Evolutionary conservation across 345 rosid species (phyloP), one percentile per base, ranked within the genome.

Genomic region (Syzygium oleosum): DNA sequence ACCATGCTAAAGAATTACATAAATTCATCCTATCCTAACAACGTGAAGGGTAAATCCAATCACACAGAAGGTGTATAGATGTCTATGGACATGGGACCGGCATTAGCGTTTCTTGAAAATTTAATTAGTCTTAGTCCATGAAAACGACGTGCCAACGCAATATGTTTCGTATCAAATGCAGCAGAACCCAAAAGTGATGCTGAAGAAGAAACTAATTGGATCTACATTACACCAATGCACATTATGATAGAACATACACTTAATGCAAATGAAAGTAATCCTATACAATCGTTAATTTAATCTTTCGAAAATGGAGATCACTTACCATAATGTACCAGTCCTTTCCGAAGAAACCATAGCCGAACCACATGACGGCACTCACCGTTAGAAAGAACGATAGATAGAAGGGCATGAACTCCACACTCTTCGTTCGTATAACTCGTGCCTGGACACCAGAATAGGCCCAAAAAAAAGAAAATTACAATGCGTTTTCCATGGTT

Each of bases 391-490:
- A 95, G 89, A 96, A 91, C 10, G 99, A 98, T 27, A 98, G 88
- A 87, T 89, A 90, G 87, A 98, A 93, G 5, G 99, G 99, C 99
- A 98, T 98, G 92, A 93, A 98, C 87, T 98, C 99, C 17, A 98
- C 99, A 55, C 99, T 98, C 58, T 88, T 94, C 29, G 99, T 98
- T 52, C 91, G 86, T 53, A 98, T 89, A 9, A 98, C 99, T 86
- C 90, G 94, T 84, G 94, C 95, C 98, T 96, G 29, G 38, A 31
- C 43, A 65, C 78, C 86, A 49, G 17, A 22, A 55, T 17, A 41
- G 23, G 54, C 7, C 2, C 21, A 13, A 87, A 46, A 86, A 29
- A 43, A 10, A 41, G 16, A 43, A 52, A 59, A 27, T 58, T 16
- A 38, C 19, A 19, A 73, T 73, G 80, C 4, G 4, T 38, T 73